Evolutionary conservation across 1,284 basidiomycete species (phyloP).

Genomic region (Meira nashicola): DNA sequence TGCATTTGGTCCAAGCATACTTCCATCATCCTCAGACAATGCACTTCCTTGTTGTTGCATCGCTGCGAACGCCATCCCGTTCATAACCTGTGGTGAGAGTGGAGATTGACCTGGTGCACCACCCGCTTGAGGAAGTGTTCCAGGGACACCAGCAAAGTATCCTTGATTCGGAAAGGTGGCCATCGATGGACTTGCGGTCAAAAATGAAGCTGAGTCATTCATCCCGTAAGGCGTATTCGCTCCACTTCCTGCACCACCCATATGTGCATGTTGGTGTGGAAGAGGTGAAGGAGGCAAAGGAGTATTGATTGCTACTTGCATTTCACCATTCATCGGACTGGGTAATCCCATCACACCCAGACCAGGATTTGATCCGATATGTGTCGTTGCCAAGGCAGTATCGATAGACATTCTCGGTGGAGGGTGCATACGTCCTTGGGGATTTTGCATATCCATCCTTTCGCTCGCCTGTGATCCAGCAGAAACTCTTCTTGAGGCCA

Average conservation of each 20-base stretch:
- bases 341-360: constrained; percentile 34
- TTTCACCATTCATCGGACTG: constrained; percentile 25
- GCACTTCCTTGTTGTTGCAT: background rate
- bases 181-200: constrained; percentile 12
- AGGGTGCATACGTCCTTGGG: background rate
- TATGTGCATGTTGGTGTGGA: constrained; percentile 9
- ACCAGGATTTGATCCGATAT: constrained; percentile 25
- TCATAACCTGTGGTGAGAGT: constrained; percentile 10
- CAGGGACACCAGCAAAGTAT: constrained; percentile 17
- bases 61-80: background rate
- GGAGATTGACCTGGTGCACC: constrained; percentile 8
- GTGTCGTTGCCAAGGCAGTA: constrained; percentile 16
- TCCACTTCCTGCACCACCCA: constrained; percentile 18
- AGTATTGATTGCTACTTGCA: constrained; percentile 39
- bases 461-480: background rate
- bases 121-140: constrained; percentile 16
- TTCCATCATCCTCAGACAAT: constrained; percentile 7
- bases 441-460: background rate
- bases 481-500: constrained; percentile 16
- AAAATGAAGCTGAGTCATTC: constrained; percentile 16
- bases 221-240: constrained; percentile 12
- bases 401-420: constrained; percentile 24
- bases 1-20: constrained; percentile 21
- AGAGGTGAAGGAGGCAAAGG: constrained; percentile 41
- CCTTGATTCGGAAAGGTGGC: constrained; percentile 14